Evolutionary conservation across 371 early-diverging fungal species (phyloP).

Genomic region (Haplosporangium sp.): DNA sequence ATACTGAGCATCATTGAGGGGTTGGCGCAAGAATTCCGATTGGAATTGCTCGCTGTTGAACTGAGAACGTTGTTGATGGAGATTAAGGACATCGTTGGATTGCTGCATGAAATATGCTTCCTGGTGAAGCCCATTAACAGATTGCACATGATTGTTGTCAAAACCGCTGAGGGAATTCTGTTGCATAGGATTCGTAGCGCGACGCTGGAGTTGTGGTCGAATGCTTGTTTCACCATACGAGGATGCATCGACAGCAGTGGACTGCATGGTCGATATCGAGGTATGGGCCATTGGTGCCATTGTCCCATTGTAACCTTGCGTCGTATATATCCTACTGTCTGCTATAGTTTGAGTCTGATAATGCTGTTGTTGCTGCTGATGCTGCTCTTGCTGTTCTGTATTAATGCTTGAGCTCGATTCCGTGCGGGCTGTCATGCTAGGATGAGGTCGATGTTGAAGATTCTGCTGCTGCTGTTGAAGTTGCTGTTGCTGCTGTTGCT

Average conservation of each 20-base stretch:
- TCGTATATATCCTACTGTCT: constrained; percentile 1
- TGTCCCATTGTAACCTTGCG: constrained; percentile 11
- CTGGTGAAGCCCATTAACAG: too few species aligned
- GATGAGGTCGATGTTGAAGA: constrained; percentile 14
- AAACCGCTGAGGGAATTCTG: too few species aligned
- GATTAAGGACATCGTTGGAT: too few species aligned
- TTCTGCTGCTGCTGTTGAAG: neutral
- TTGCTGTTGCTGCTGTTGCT: constrained; percentile 14
- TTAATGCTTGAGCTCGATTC: constrained; percentile 6
- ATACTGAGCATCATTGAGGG: constrained; percentile 29
- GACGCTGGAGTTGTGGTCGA: too few species aligned
- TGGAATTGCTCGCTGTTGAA: too few species aligned
- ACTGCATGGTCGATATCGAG: neutral
- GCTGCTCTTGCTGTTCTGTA: constrained; percentile 6
- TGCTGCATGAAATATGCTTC: too few species aligned
- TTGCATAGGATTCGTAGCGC: too few species aligned
- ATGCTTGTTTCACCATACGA: neutral
- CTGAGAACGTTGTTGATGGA: too few species aligned
- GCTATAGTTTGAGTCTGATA: neutral
- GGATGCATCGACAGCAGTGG: neutral
- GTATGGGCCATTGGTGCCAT: constrained; percentile 11
- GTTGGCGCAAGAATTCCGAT: too few species aligned
- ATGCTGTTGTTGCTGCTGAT: constrained; percentile 17
- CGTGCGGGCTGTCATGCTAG: constrained; percentile 15
- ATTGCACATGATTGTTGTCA: too few species aligned